Base-by-base conservation (phyloP, 2,329 filamentous ascomycete species). In the Aaosphaeria arxii region DNA sequence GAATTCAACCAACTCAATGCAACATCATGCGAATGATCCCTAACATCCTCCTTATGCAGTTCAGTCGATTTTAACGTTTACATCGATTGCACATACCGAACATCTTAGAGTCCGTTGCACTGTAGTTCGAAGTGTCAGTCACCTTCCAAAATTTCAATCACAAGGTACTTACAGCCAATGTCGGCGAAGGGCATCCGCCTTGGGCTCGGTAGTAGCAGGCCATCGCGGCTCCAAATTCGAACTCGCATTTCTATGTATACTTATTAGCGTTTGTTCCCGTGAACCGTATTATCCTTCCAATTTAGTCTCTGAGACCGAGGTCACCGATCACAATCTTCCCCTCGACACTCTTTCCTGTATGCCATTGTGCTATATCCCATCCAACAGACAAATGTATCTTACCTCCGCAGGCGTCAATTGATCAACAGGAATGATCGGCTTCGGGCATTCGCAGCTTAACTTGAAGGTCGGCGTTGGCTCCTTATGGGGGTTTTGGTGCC, bases 381-480 rank as follows among this genome's bases (percentile, higher is more conserved):
- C 7, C 24, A 11, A 2, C 39, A 24, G 17, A 40, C 4, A 11
- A 40, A 11, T 11, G 17, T 11, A 28, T 40, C 39, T 40, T 53
- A 64, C 59, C 54, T 67, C 61, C 6, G 55, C 53, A 11, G 48
- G 46, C 24, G 45, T 56, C 40, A 67, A 51, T 48, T 58, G 32
- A 42, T 62, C 54, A 32, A 54, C 46, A 1, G 63, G 63, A 9
- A 67, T 50, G 31, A 67, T 48, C 1, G 63, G 59, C 45, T 55
- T 55, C 6, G 46, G 24, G 42, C 62, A 67, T 7, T 62, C 49
- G 43, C 63, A 67, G 9, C 33, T 28, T 11, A 42, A 24, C 40
- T 59, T 61, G 48, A 67, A 67, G 1, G 51, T 57, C 2, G 63
- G 63, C 5, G 59, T 64, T 2, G 53, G 61, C 46, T 62, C 63